Evolutionary conservation across 1,284 basidiomycete genomes (phyloP).

Genomic region (Naganishia sp.): DNA sequence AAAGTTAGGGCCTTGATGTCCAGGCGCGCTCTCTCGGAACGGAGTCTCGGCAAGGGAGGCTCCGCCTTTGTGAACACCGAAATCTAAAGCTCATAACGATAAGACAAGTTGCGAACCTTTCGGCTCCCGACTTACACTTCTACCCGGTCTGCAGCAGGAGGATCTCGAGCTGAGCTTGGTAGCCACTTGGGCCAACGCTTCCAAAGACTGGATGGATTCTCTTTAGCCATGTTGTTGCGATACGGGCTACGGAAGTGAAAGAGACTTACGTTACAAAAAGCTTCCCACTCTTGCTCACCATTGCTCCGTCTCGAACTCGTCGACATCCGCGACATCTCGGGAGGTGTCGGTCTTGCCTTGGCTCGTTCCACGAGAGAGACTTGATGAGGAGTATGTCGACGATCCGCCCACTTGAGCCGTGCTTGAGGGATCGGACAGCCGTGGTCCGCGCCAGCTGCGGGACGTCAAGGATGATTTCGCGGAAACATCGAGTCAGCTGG

Average conservation of each 20-base stretch:
- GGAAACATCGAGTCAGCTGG: no score
- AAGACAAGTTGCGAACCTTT: no score
- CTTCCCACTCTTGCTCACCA: conserved; percentile 25
- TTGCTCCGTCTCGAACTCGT: conserved; percentile 68
- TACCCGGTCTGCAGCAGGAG: conserved; percentile 1
- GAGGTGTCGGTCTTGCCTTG: conserved; percentile 79
- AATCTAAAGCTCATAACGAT: background rate
- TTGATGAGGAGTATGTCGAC: conserved; percentile 23
- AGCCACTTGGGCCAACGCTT: background rate
- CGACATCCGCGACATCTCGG: conserved; percentile 78
- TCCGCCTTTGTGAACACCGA: conserved; percentile 9
- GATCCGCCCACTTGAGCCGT: conserved; percentile 26
- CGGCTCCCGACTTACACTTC: conserved; percentile 7
- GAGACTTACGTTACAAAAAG: background rate
- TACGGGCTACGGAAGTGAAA: background rate
- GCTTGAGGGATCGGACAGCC: conserved; percentile 42
- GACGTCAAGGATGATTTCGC: conserved; percentile 72
- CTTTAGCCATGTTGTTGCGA: conserved; percentile 2
- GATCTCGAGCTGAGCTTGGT: background rate
- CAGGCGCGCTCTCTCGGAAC: conserved; percentile 1
- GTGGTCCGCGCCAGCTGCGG: conserved; percentile 77
- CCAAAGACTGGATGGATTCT: conserved; percentile 1
- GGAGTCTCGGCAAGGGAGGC: background rate
- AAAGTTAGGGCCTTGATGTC: conserved; percentile 10
- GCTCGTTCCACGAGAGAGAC: conserved; percentile 38